Evolutionary conservation across 2,329 filamentous ascomycete genomes (phyloP), one percentile per base, ranked within the genome.

Genomic region (Fusarium falciforme): DNA sequence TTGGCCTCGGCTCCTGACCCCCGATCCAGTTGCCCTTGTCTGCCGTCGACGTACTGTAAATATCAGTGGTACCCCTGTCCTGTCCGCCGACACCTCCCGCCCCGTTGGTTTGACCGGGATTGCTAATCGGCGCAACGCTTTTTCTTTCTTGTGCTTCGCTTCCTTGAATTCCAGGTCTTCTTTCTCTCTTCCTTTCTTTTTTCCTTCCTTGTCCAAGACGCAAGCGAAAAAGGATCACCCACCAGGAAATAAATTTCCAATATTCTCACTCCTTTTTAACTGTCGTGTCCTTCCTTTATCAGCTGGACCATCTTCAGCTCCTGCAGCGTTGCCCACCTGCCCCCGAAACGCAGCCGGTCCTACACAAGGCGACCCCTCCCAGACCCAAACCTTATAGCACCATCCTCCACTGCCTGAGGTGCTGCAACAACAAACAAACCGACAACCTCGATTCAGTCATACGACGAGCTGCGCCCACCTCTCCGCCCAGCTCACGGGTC

Each of bases 41-140:
- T 67, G 44, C 65, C 52, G 66, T 61, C 31, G 62, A 61, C 29
- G 29, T 10, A 8, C 64, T 36, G 61, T 57, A 57, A 54, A 54
- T 54, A 54, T 54, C 31, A 52, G 10, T 31, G 29, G n/a, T 40
- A 68, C 67, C 73, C 72, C 62, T 66, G 70, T 57, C 42, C 54
- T 66, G 70, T 57, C 47, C 54, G 25, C 55, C 35, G 47, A 60
- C 62, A 72, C 49, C 54, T 44, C 67, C 52, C 36, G 49, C 66
- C 64, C 68, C 52, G 57, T 47, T 75, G 58, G 47, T 66, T 66
- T 68, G 65, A 58, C 75, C 67, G 57, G 76, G 69, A 73, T 78
- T 77, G 66, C 64, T 71, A 68, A 73, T 76, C 64, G 47, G 38
- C 61, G 38, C 64, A 60, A 72, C 60, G 61, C 52, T 58, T 72